Evolutionary conservation across 257 asterid species (phyloP), one percentile per base, ranked within the genome.

Genomic region (Craterostigma plantagineum): DNA sequence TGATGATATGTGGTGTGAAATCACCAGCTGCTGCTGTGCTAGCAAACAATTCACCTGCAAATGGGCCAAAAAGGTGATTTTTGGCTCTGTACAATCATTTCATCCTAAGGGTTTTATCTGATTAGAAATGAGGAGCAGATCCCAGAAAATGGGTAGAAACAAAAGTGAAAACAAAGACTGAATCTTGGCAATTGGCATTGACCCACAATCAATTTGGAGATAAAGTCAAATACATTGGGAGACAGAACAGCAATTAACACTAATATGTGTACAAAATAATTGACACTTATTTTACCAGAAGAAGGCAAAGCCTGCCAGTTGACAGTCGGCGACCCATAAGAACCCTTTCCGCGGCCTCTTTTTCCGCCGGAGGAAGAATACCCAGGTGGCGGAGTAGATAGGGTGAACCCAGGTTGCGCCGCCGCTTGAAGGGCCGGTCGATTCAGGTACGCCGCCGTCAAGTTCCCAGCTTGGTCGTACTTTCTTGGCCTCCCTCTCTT

Each of bases 401-500:
- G 55, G 34, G 74, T 63, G 58, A 72, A 72, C 4, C 74, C 77
- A 1, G 63, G 17, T 11, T 50, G 73, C 13, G 53, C 41, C 8
- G 67, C 51, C 40, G 34, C 8, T 0, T 54, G 34, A 2, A 51
- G 36, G 23, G 30, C 30, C 46, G 59, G 7, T 42, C 50, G 7
- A 70, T 55, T 35, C 9, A 53, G 18, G 40, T 53, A 70, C 7
- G 69, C 63, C 34, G 62, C 61, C 14, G 63, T 70, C 35, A 77
- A 51, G 53, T 73, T 77, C 39, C 91, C 91, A 18, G 67, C 79
- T 7, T 74, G 52, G 56, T 77, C 84, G 48, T 77, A 77, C 53
- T 77, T 77, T 49, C 77, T 68, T 8, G 91, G 91, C 46, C 91
- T 58, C 13, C 91, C 91, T 60, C 84, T 64, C 51, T 70, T 77